Evolutionary conservation across 441 rosid species (phyloP), one percentile per base, ranked within the genome.

Genomic region (Erodium moschatum): DNA sequence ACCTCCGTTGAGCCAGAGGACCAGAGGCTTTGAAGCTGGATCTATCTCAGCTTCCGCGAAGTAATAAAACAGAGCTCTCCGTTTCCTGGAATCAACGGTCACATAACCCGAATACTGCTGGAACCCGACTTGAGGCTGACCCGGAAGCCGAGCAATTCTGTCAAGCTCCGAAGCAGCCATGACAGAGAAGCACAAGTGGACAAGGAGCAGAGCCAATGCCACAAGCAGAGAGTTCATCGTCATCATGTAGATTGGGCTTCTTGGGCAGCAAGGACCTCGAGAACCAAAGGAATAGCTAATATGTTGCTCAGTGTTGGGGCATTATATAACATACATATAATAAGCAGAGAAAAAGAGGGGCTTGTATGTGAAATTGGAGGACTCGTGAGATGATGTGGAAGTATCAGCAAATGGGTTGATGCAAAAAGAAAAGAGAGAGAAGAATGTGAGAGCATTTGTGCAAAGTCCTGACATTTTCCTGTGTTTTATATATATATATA

Each of bases 1-100:
- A 90, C 96, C 97, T 87, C 96, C 98, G 69, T 91, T 91, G 67
- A 93, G 90, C 98, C 98, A 93, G 64, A 91, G 97, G 65, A 93
- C 96, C 33, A 93, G 97, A 67, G 98, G 97, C 70, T 85, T 93
- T 69, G 89, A 81, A 76, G 76, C 73, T 3, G 92, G 91, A 46
- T 91, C 81, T 38, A 48, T 65, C 81, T 86, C 92, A 56, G 98
- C 93, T 76, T 93, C 98, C 38, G 86, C 90, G 29, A 93, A 88
- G 87, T 91, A 94, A 84, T 94, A 94, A 77, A 94, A 94, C 75
- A 94, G 82, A 69, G 91, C 91, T 64, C 77, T 87, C 77, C 86
- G 91, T 64, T 82, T 83, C 74, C 71, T 82, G 12, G 74, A 84
- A 69, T 91, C 96, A 62, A 91, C 87, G 60, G 85, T 82, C 69